Percentiles rank a stretch among this genome's conserved stretches.
Evolutionary conservation across 768 basidiomycete genomes (phyloP).

Genomic region (Daedaleopsis sinensis): DNA sequence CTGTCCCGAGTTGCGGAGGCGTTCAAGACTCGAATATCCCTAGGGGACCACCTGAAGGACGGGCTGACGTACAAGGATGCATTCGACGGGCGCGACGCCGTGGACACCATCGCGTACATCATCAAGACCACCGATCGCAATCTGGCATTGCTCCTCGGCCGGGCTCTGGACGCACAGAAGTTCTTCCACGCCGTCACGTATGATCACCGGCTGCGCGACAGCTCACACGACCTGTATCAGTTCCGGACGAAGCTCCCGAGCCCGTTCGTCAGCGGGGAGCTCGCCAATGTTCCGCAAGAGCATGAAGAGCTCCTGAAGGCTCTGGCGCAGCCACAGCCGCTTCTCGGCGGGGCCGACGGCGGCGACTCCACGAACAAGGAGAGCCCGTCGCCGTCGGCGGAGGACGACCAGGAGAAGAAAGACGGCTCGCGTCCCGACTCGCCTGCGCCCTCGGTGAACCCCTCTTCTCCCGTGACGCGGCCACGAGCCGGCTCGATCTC

Average conservation of each 20-base stretch:
- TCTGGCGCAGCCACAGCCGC: constrained; percentile 16
- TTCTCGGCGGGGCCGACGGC: constrained; percentile 26
- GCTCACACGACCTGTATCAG: constrained; percentile 87
- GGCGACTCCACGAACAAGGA: constrained; percentile 29
- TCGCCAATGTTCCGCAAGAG: constrained; percentile 44
- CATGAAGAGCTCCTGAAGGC: constrained; percentile 34
- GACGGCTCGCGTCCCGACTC: constrained; percentile 27
- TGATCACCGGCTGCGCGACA: constrained; percentile 93
- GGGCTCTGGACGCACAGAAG: constrained; percentile 96
- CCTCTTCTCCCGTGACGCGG: constrained; percentile 28
- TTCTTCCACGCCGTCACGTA: constrained; percentile 99
- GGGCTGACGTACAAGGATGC: constrained; percentile 95
- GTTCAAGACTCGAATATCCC: constrained; percentile 79
- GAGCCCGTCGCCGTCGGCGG: constrained; percentile 33
- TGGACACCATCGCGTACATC: constrained; percentile 96
- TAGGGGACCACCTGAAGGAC: constrained; percentile 87
- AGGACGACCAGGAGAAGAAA: constrained; percentile 32
- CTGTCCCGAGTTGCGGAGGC: constrained; percentile 94
- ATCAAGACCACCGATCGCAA: constrained; percentile 99
- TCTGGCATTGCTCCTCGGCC: constrained; percentile 90
- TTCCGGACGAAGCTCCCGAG: constrained; percentile 84
- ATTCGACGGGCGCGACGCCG: constrained; percentile 96
- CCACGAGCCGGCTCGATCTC: constrained; percentile 46
- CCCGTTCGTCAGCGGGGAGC: constrained; percentile 82
- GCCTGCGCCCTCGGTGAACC: constrained; percentile 27